Evolutionary conservation across 345 rosid species (phyloP).

Genomic region (Abelmoschus esculentus): DNA sequence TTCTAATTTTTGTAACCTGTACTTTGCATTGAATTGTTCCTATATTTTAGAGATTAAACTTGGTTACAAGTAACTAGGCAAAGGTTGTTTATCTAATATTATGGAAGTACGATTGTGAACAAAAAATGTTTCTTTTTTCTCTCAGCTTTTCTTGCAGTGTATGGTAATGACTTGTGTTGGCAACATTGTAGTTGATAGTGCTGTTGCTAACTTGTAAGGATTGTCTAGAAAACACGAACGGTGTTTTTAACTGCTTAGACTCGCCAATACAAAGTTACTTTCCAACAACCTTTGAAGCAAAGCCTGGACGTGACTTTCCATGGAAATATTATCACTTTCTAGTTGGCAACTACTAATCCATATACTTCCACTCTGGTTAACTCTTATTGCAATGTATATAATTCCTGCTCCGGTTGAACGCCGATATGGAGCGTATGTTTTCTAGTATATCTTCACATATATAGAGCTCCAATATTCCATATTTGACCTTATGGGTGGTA

Average conservation of each 20-base stretch:
- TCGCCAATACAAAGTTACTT: neutral
- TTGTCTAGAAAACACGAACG: no score
- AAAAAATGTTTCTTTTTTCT: neutral
- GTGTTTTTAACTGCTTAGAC: neutral
- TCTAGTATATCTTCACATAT: no score
- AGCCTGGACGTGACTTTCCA: neutral
- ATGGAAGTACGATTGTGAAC: neutral
- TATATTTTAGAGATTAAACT: constrained; percentile 8
- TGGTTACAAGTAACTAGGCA: neutral
- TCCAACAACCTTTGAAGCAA: neutral
- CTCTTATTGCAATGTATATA: no score
- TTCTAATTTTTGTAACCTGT: constrained; percentile 3
- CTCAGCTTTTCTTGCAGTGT: neutral
- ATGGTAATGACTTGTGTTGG: neutral
- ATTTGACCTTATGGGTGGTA: no score
- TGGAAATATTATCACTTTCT: neutral
- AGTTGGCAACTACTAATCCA: neutral
- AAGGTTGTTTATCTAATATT: neutral
- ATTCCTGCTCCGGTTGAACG: no score
- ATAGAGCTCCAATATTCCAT: no score
- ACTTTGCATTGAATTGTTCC: constrained; percentile 2
- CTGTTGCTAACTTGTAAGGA: neutral
- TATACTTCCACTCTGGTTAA: neutral
- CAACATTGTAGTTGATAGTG: neutral
- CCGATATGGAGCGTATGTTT: no score